Base-by-base conservation (phyloP, 805 yeast genomes). In the Saturnispora saitoi region DNA sequence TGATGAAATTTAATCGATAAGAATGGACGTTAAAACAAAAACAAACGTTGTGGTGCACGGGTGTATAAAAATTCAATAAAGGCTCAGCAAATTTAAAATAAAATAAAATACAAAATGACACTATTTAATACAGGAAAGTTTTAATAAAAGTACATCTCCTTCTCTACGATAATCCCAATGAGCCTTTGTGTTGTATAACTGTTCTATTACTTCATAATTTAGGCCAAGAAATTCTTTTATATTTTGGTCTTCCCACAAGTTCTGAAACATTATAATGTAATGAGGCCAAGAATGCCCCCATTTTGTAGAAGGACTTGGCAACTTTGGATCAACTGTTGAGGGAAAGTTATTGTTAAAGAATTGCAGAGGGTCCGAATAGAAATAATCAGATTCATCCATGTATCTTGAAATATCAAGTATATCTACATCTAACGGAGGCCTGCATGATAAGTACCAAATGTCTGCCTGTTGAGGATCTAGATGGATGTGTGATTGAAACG, bases 381-480 rank as follows among this genome's bases (percentile, higher is more conserved):
- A 83, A 46, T 67, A 67, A 61, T 93, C 98, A 41, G 96, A 87
- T 62, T 90, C 96, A 61, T 91, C 99, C 66, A 76, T 70, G 59
- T 93, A 93, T 0, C 53, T 38, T 0, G 54, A 54, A 2, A 83
- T 55, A 5, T 24, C n/a, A 14, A 14, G 14, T 3, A 32, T 41
- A 48, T 73, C 74, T 17, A 80, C 61, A 49, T 73, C 74, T 17
- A 80, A 62, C 1, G 99, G 98, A 0, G 99, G 99, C 49, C 88
- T 95, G 64, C 99, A 93, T 0, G 95, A 79, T 37, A 93, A 68
- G 48, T 83, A 81, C 95, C 96, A 86, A 1, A 81, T 58, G n/a
- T 64, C 52, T 11, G 76, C 73, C 0, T 61, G 56, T 1, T 57
- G 56, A 15, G 68, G 61, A 9, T 69, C 62, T 20, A 85, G 67